Evolutionary conservation across 305 asterid species (phyloP).

Genomic region (Fraxinus xanthoxyloides): DNA sequence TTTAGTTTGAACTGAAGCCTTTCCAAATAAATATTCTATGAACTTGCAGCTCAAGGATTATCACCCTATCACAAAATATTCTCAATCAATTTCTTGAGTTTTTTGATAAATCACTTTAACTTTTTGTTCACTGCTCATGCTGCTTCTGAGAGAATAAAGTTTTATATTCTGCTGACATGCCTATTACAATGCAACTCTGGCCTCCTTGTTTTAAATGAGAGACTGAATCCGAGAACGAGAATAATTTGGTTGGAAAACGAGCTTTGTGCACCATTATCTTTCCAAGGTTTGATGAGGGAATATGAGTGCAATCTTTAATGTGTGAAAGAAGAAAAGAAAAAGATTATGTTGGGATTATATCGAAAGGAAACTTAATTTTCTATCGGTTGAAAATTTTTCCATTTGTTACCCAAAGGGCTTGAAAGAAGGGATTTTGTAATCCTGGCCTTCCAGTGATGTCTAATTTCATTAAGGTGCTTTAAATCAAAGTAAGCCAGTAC

Average conservation of each 20-base stretch:
- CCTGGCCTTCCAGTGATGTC: background rate
- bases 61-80: background rate
- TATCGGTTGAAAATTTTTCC: background rate
- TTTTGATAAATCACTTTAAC: background rate
- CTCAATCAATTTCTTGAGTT: background rate
- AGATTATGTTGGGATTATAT: background rate
- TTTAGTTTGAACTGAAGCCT: background rate
- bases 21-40: background rate
- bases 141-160: background rate
- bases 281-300: background rate
- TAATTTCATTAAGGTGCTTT: background rate
- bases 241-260: background rate
- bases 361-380: background rate
- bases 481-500: background rate
- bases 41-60: background rate
- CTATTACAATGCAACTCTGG: background rate
- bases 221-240: background rate
- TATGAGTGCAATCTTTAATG: background rate
- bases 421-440: background rate
- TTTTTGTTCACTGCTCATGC: background rate
- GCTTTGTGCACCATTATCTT: background rate
- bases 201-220: background rate
- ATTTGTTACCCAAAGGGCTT: background rate
- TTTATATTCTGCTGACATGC: background rate
- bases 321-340: background rate